These are phyloP conservation scores for Hyaloscypha hepaticicola DNA, from an alignment of 495 filamentous ascomycete genomes.

Conservation along the genomic window DNA sequence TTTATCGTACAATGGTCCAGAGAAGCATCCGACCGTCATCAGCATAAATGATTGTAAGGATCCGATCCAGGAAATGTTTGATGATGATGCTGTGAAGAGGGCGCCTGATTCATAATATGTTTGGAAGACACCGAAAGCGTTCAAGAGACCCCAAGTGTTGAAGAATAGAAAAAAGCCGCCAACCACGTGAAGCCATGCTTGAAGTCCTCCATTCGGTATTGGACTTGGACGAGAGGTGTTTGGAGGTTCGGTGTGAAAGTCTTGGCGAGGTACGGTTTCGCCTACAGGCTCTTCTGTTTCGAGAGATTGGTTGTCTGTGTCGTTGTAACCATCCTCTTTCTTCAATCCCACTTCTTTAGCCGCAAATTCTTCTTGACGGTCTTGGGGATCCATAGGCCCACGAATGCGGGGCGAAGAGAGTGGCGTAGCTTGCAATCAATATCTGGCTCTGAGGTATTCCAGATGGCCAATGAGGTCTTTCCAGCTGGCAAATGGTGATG, in stretches of 20 bases:
- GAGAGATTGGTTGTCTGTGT: neutral
- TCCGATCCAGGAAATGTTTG: constrained; percentile 59
- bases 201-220: constrained; percentile 40
- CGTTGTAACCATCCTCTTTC: neutral
- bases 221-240: neutral
- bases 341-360: neutral
- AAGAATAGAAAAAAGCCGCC: constrained; percentile 55
- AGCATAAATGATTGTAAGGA: constrained; percentile 51
- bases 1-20: constrained; percentile 53
- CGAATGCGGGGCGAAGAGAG: neutral
- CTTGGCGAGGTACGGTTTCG: neutral
- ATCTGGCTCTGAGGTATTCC: neutral
- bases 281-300: neutral
- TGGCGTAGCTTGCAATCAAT: neutral
- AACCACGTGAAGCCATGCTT: constrained; percentile 53
- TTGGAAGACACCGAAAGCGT: constrained; percentile 72
- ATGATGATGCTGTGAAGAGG: constrained; percentile 36
- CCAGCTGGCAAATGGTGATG: neutral
- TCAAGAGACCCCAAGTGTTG: constrained; percentile 70
- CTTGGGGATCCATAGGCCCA: neutral
- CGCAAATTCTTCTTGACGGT: neutral
- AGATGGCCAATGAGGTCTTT: too few species aligned
- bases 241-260: neutral
- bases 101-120: constrained; percentile 58
- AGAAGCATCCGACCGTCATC: constrained; percentile 48